Conservation (phyloP, 305 asterid genomes). For the Coffea humblotiana region DNA sequence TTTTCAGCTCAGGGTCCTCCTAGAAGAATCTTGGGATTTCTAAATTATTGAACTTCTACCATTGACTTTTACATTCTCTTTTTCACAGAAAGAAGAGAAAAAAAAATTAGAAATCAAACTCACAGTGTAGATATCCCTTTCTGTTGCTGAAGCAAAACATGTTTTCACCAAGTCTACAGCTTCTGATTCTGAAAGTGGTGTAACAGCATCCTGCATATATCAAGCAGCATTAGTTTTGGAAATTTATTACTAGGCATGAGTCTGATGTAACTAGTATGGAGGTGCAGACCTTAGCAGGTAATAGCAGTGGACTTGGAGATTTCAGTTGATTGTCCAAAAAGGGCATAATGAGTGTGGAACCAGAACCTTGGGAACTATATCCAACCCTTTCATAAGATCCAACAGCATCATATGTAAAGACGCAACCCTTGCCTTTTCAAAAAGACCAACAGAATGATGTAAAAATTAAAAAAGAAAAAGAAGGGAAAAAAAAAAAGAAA, state of each 20-base stretch:
- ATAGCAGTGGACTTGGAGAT: slow-evolving; percentile 43
- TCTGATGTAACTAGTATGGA: not conserved
- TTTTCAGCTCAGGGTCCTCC: not conserved
- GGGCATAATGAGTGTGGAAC: slow-evolving; percentile 38
- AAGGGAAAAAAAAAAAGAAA: not conserved
- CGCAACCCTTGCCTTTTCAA: slow-evolving; percentile 82
- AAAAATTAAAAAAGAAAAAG: not conserved
- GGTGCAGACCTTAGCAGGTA: slow-evolving; percentile 32
- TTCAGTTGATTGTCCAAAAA: slow-evolving; percentile 40
- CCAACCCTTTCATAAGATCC: slow-evolving; percentile 99
- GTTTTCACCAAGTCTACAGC: slow-evolving; percentile 96
- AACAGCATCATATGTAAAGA: slow-evolving; percentile 95
- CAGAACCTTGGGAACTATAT: slow-evolving; percentile 88
- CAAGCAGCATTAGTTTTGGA: not conserved
- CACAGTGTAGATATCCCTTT: slow-evolving; percentile 95
- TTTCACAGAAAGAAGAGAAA: not conserved
- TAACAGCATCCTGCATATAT: slow-evolving; percentile 69
- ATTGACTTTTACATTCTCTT: not conserved
- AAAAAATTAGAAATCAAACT: slow-evolving; percentile 25
- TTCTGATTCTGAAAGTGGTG: slow-evolving; percentile 90
- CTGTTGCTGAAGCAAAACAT: slow-evolving; percentile 96
- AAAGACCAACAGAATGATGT: slow-evolving; percentile 10
- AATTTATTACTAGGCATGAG: not conserved
- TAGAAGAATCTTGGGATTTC: not conserved
- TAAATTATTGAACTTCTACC: not conserved